Evolutionary conservation across 169 alveolate genomes (phyloP), one percentile per base, ranked within the genome.

Genomic region (Eimeria acervulina): DNA sequence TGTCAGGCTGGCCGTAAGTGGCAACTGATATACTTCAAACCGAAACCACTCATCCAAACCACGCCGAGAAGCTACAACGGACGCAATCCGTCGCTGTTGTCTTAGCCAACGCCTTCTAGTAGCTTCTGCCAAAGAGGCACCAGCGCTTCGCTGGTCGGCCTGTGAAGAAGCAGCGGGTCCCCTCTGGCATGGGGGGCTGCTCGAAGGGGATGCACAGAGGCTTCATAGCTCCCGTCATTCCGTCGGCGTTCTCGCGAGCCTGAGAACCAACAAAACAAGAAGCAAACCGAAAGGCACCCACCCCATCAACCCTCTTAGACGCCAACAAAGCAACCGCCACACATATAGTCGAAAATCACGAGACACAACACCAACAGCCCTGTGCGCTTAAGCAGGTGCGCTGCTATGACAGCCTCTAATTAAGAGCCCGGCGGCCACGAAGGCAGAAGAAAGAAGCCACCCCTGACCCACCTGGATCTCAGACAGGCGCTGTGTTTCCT

Each of bases 221-320:
- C 97, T 99, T 99, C 98, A 99, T 99, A 42, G 99, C 98, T 19
- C 99, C 99, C 13, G 99, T 98, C 97, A 78, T 90, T 12, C 94
- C 96, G 87, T 85, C 95, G 94, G 68, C 84, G 72, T 52, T 83
- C 96, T 80, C 94, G 51, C 88, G 95, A 51, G 68, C 74, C 90
- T 47, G 78, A 21, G 97, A 90, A 83, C 72, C 31, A 40, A 85
- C 78, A 55, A 42, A 38, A 28, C 78, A 33, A 36, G 26, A 90
- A 36, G 10, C 52, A 33, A 28, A 70, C 40, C n/a, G n/a, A n/a
- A n/a, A n/a, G n/a, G n/a, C n/a, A n/a, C n/a, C n/a, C n/a, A n/a
- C n/a, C n/a, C n/a, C n/a, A n/a, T n/a, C n/a, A n/a, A n/a, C n/a
- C n/a, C n/a, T n/a, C n/a, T n/a, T n/a, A n/a, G n/a, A n/a, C n/a